A percentile compares a stretch with the other conserved stretches of the same genome.
Conservation (phyloP, 176 grass and related monocot genomes). For the Eragrostis nindensis region DNA sequence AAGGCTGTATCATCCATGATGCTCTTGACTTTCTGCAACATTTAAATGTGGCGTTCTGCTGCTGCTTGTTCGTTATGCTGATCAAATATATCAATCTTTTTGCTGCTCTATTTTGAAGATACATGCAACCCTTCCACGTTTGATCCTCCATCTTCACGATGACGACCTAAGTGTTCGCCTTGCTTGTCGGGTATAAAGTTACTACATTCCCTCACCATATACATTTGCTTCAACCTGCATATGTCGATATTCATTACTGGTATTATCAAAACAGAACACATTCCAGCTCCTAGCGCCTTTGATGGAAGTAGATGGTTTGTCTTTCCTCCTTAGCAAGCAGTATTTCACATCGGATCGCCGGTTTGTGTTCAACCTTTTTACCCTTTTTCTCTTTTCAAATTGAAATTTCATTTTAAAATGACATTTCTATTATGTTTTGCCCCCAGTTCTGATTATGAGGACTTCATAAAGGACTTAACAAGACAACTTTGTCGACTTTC, state of each 20-base stretch:
- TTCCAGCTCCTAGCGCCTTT: constrained; percentile 75
- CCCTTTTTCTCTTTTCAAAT: neutral
- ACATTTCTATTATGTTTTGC: constrained; percentile 28
- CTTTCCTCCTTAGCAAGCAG: constrained; percentile 71
- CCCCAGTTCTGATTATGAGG: constrained; percentile 80
- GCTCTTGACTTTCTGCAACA: neutral
- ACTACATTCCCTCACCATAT: neutral
- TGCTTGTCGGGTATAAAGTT: constrained; percentile 65
- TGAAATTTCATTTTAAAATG: constrained; percentile 38
- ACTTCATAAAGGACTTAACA: constrained; percentile 92
- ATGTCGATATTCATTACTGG: constrained; percentile 23
- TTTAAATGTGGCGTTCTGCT: neutral
- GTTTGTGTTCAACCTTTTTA: constrained; percentile 59
- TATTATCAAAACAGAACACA: constrained; percentile 63
- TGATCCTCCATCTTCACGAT: constrained; percentile 72
- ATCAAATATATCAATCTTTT: constrained; percentile 11
- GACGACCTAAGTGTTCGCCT: constrained; percentile 66
- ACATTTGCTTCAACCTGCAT: constrained; percentile 22
- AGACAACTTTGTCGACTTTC: constrained; percentile 78
- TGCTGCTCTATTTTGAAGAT: constrained; percentile 34
- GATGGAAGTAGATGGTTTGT: constrained; percentile 82
- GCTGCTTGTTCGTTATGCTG: constrained; percentile 20
- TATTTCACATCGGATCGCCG: constrained; percentile 88
- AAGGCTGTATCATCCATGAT: neutral
- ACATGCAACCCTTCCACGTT: constrained; percentile 66